phyloP scores from a whole-genome alignment of 352 stramenopile species.

The Phytophthora constricta region DNA sequence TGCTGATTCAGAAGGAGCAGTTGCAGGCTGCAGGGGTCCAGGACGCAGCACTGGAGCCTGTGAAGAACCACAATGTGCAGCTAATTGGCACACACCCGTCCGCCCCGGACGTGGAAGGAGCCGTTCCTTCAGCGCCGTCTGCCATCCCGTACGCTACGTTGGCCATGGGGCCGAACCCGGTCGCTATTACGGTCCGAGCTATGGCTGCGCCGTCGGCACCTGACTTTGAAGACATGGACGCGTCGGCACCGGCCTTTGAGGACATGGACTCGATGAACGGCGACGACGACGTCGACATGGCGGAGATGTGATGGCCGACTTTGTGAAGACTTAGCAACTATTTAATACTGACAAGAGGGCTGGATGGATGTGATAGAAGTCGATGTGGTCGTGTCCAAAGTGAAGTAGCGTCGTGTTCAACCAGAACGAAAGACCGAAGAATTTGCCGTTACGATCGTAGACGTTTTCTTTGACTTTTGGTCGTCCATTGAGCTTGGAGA shows the following conservation, averaged over 20 bases:
- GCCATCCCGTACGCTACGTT: slow-evolving; percentile 38
- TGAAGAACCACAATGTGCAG: slow-evolving; percentile 53
- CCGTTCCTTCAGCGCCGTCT: slow-evolving; percentile 31
- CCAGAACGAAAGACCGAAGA: neutral
- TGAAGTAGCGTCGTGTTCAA: slow-evolving; percentile 5
- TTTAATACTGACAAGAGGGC: slow-evolving; percentile 38
- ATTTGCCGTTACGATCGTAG: neutral
- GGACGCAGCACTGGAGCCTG: slow-evolving; percentile 40
- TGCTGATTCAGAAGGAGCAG: slow-evolving; percentile 63
- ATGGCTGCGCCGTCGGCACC: slow-evolving; percentile 48
- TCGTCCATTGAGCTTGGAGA: too few species aligned
- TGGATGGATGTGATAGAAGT: slow-evolving; percentile 38
- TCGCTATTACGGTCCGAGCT: slow-evolving; percentile 35
- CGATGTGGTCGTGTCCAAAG: slow-evolving; percentile 21
- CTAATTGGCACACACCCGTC: slow-evolving; percentile 50
- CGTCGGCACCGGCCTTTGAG: slow-evolving; percentile 48
- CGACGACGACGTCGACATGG: slow-evolving; percentile 33
- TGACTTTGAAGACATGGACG: slow-evolving; percentile 40
- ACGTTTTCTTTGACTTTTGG: too few species aligned
- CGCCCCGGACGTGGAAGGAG: slow-evolving; percentile 31
- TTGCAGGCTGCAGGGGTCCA: slow-evolving; percentile 42
- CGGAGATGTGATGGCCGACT: slow-evolving; percentile 22
- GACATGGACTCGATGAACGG: slow-evolving; percentile 31
- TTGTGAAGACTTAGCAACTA: slow-evolving; percentile 15
- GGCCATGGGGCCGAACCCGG: slow-evolving; percentile 25